These are phyloP conservation scores for Ustilago shanxiensis DNA, from an alignment of 1,284 basidiomycete genomes.

Conservation along the genomic window DNA sequence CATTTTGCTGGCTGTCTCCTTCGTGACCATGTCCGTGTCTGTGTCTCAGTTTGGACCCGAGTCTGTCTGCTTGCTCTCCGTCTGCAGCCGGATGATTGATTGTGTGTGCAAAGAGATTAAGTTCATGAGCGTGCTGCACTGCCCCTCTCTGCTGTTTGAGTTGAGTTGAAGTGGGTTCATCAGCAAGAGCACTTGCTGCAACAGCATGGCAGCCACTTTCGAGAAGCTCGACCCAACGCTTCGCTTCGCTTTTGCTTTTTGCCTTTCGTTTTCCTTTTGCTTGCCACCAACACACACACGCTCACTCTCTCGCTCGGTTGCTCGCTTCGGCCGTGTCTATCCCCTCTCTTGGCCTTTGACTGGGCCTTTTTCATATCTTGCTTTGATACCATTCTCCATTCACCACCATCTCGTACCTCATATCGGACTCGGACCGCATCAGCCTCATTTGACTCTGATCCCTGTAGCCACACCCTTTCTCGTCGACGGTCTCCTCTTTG, in stretches of 20 bases:
- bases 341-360: background rate
- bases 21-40: background rate
- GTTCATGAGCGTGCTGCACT: background rate
- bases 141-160: too few relatives aligned
- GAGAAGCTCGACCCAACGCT: background rate
- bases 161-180: too few relatives aligned
- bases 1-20: background rate
- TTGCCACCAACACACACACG: background rate
- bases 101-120: background rate
- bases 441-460: background rate
- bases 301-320: background rate
- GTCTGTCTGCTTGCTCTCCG: background rate
- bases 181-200: background rate
- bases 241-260: background rate
- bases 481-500: background rate
- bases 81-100: background rate
- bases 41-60: slow-evolving; percentile 3
- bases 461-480: background rate
- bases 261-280: too few relatives aligned
- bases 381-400: background rate
- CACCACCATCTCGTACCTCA: slow-evolving; percentile 10
- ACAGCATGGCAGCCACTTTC: background rate
- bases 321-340: background rate
- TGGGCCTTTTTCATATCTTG: background rate
- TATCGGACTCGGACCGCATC: background rate